These are phyloP conservation scores for Sphenostylis stenocarpa DNA, from an alignment of 306 rosid genomes.

Conservation along the genomic window DNA sequence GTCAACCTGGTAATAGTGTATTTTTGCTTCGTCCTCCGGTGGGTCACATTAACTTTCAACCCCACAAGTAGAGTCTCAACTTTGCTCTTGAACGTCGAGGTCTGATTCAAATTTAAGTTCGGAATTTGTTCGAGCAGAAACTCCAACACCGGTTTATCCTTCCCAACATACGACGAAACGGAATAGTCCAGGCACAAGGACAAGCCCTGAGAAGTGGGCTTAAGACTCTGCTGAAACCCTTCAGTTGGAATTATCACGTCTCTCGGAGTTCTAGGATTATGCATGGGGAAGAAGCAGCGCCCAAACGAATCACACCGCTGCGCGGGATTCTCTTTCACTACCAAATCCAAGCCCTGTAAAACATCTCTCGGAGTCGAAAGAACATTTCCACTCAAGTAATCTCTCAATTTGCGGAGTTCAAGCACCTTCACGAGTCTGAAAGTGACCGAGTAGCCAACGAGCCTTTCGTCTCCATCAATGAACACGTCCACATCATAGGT, in stretches of 20 bases:
- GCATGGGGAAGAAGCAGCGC: conserved; percentile 43
- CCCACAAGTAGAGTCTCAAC: conserved; percentile 44
- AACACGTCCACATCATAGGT: conserved; percentile 42
- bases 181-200: conserved; percentile 62
- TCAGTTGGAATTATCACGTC: conserved; percentile 46
- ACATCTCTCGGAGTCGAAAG: conserved; percentile 56
- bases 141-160: conserved; percentile 45
- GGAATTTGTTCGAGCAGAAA: conserved; percentile 25
- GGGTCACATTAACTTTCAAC: conserved; percentile 62
- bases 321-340: conserved; percentile 65
- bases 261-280: background rate
- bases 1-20: conserved; percentile 45
- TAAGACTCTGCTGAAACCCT: conserved; percentile 71
- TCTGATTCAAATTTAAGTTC: conserved; percentile 19
- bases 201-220: conserved; percentile 62
- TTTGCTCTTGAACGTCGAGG: background rate
- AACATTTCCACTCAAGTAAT: conserved; percentile 42
- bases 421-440: conserved; percentile 49
- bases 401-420: conserved; percentile 47
- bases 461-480: conserved; percentile 43
- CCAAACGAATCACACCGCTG: conserved; percentile 49
- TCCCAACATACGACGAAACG: conserved; percentile 52
- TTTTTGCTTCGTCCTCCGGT: conserved; percentile 53
- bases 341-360: conserved; percentile 64
- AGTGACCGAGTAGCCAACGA: conserved; percentile 36